Evolutionary conservation across 352 stramenopile genomes (phyloP).

Genomic region (Phytophthora colocasiae): DNA sequence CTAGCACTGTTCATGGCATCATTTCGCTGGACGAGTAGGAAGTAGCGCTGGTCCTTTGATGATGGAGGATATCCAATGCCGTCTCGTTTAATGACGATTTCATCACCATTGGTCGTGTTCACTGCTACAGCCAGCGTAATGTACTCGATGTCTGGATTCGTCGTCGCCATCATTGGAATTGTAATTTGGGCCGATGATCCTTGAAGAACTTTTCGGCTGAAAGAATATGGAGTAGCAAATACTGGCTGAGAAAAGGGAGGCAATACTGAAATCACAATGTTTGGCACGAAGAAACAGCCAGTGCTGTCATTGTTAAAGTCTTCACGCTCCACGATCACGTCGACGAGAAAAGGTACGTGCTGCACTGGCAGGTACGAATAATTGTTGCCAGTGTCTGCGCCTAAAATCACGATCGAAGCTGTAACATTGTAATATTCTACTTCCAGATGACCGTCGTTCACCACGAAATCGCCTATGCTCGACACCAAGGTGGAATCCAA

Average conservation of each 20-base stretch:
- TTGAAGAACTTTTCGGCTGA: slow-evolving; percentile 32
- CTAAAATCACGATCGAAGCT: slow-evolving; percentile 13
- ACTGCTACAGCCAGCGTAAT: slow-evolving; percentile 18
- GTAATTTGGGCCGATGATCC: slow-evolving; percentile 20
- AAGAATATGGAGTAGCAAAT: slow-evolving; percentile 19
- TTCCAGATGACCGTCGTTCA: slow-evolving; percentile 2
- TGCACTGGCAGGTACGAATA: slow-evolving; percentile 14
- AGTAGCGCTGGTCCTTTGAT: slow-evolving; percentile 12
- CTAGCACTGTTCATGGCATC: slow-evolving; percentile 15
- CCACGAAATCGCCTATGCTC: slow-evolving; percentile 2
- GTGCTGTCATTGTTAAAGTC: neutral
- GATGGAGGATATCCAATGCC: slow-evolving; percentile 11
- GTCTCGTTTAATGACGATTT: slow-evolving; percentile 18
- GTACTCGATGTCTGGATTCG: slow-evolving; percentile 17
- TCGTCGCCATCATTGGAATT: slow-evolving; percentile 15
- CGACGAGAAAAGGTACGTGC: slow-evolving; percentile 17
- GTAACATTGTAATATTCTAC: slow-evolving; percentile 23
- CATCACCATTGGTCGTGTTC: slow-evolving; percentile 17
- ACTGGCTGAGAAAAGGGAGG: slow-evolving; percentile 16
- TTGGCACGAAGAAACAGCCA: slow-evolving; percentile 24
- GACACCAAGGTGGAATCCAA: slow-evolving; percentile 2
- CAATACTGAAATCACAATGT: slow-evolving; percentile 16
- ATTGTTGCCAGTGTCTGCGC: neutral
- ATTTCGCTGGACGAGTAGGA: slow-evolving; percentile 16
- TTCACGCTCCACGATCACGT: slow-evolving; percentile 30